Base-by-base conservation (phyloP, 352 stramenopile species). In the Phytophthora uliginosa region DNA sequence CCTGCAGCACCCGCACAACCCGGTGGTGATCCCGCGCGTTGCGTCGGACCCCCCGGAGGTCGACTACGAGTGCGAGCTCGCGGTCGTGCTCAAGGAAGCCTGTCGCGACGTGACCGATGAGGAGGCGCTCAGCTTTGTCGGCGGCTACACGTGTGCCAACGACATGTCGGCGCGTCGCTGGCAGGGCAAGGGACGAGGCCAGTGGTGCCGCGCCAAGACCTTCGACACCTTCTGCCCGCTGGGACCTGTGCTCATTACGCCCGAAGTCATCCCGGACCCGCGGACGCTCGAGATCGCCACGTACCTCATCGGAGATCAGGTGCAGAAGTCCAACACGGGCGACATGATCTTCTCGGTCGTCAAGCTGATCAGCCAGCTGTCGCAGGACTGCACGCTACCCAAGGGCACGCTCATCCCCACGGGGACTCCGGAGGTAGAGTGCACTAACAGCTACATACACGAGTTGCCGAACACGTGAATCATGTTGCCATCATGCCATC, bases 321-420 rank as follows among this genome's bases (percentile, higher is more conserved):
- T 97, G 77, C 94, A 98, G 70, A 85, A 95, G 60, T 97, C 90
- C 24, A 96, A 83, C 59, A 98, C 94, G 48, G 63, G 77, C 26
- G 92, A 98, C 79, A 97, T 98, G 90, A 97, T 98, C 73, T 98
- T 97, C 74, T 90, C 83, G 3, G 88, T 98, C 0, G 83, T 89
- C 2, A 82, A 95, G 71, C 75, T 98, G 31, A 96, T 98, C 63
- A 95, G 88, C 64, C 88, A 95, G 73, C 81, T 98, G 4, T 97
- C 91, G 12, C 88, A 98, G 68, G 93, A 96, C 70, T 95, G 78
- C 51, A 98, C 94, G 50, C 74, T 98, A 52, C 83, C 83, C n/a
- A 86, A 88, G 26, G 91, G 91, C 45, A 97, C 92, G 10, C 74
- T 98, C 26, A 98, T 98, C 50, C 83, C 97, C 57, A 98, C 93